A percentile compares a stretch with the other conserved stretches of the same genome.
phyloP scores from a whole-genome alignment of 768 basidiomycete species.

The Candolleomyces eurysporus region DNA sequence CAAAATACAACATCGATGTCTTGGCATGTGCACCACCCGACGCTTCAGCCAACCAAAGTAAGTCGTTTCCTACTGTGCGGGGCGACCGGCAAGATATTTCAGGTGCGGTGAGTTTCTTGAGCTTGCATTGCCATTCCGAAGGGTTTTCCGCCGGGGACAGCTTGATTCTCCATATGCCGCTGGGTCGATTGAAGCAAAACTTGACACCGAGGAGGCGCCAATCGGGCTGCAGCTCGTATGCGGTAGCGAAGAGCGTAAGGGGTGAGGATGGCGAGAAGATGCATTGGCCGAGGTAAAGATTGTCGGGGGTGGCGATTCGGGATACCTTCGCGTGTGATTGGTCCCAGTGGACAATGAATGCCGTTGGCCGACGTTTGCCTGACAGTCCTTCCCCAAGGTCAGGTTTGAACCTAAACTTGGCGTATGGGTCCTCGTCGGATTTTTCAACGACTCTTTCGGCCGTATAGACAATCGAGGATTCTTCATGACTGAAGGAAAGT shows the following conservation, averaged over 20 bases:
- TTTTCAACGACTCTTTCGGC: constrained; percentile 50
- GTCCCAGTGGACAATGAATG: constrained; percentile 56
- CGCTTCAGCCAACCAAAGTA: constrained; percentile 56
- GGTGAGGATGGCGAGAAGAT: constrained; percentile 20
- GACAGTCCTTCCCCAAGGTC: constrained; percentile 63
- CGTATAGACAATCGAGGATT: constrained; percentile 53
- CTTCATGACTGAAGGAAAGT: constrained; percentile 52
- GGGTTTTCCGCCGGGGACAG: constrained; percentile 4
- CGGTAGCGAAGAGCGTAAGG: constrained; percentile 56
- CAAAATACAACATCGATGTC: constrained; percentile 42
- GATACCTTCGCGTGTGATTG: constrained; percentile 6
- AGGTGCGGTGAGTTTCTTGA: constrained; percentile 38
- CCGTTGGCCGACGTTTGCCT: constrained; percentile 48
- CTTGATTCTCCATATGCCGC: constrained; percentile 53
- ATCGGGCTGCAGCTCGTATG: constrained; percentile 58
- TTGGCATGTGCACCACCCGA: constrained; percentile 58
- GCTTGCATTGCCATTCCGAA: neutral
- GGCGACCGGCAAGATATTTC: constrained; percentile 59
- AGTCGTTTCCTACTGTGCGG: constrained; percentile 35
- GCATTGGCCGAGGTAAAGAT: constrained; percentile 40
- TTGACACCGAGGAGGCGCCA: constrained; percentile 58
- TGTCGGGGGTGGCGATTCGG: constrained; percentile 12
- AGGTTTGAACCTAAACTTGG: constrained; percentile 54
- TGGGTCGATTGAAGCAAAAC: constrained; percentile 58
- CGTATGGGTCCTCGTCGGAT: constrained; percentile 30